phyloP scores from a whole-genome alignment of 306 rosid genomes.

The cucumber (Cucumis sativus) region Cucumber_9930_V3 NC_026661.2:1309001-1309500 shows the following conservation, averaged over 20 bases:
- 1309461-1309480: background rate
- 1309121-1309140: slow-evolving; percentile 86
- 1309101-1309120: slow-evolving; percentile 39
- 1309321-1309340: slow-evolving; percentile 70
- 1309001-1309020: too few relatives aligned
- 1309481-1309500: too few relatives aligned
- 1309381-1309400: slow-evolving; percentile 34
- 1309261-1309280: slow-evolving; percentile 68
- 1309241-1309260: slow-evolving; percentile 62
- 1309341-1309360: slow-evolving; percentile 64
- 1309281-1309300: slow-evolving; percentile 62
- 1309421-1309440: slow-evolving; percentile 43
- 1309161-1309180: slow-evolving; percentile 66
- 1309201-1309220: slow-evolving; percentile 79
- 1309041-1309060: too few relatives aligned
- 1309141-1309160: slow-evolving; percentile 44
- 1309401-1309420: slow-evolving; percentile 61
- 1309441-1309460: background rate
- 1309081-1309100: slow-evolving; percentile 66
- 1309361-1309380: slow-evolving; percentile 61
- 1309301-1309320: slow-evolving; percentile 54
- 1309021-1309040: too few relatives aligned
- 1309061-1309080: background rate
- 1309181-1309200: slow-evolving; percentile 82
- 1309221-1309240: slow-evolving; percentile 54